These are phyloP conservation scores for Xylaria digitata DNA, from an alignment of 2,329 filamentous ascomycete genomes.

Conservation along the genomic window DNA sequence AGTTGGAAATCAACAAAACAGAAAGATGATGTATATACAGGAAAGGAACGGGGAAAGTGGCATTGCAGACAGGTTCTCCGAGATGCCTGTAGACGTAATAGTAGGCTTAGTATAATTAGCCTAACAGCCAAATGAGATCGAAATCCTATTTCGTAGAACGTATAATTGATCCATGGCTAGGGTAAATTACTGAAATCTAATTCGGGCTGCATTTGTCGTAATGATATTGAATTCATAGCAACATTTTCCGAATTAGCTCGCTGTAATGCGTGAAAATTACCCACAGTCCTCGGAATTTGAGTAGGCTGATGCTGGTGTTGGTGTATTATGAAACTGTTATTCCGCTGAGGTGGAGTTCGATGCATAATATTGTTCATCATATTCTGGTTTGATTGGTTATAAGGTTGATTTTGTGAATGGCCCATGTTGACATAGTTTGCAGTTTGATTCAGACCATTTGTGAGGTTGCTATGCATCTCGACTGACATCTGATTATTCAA, in stretches of 20 bases:
- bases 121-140: background rate
- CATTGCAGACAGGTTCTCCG: background rate
- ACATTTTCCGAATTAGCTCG: slow-evolving; percentile 57
- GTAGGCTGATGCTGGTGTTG: slow-evolving; percentile 46
- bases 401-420: slow-evolving; percentile 49
- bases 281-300: slow-evolving; percentile 57
- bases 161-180: slow-evolving; percentile 41
- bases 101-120: background rate
- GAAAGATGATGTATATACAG: slow-evolving; percentile 35
- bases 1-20: slow-evolving; percentile 5
- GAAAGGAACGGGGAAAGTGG: background rate
- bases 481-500: slow-evolving; percentile 52
- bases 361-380: slow-evolving; percentile 51
- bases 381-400: slow-evolving; percentile 43
- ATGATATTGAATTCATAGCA: slow-evolving; percentile 50
- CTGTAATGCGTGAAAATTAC: slow-evolving; percentile 63
- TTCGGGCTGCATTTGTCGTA: slow-evolving; percentile 53
- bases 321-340: slow-evolving; percentile 55
- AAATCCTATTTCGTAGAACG: background rate
- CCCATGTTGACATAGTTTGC: slow-evolving; percentile 49
- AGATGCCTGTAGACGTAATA: background rate
- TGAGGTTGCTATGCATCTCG: slow-evolving; percentile 47
- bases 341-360: slow-evolving; percentile 53
- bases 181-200: slow-evolving; percentile 56
- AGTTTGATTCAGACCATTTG: slow-evolving; percentile 48